Conservation (phyloP, 179 eudicot genomes). For the Corrigiola litoralis region DNA sequence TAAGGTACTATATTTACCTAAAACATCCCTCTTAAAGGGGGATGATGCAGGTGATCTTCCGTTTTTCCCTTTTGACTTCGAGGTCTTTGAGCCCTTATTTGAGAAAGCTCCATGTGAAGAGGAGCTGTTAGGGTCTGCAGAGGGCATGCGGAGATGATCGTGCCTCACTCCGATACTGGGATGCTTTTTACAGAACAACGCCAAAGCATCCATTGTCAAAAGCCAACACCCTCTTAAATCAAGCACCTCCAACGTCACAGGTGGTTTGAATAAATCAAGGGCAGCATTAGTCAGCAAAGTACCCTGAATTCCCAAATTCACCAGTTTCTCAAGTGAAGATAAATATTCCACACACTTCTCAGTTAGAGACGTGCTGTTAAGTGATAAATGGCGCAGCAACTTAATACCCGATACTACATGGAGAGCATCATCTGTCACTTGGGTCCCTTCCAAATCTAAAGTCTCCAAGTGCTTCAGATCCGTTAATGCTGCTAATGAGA, state of each 20-base stretch:
- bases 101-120: constrained; percentile 19
- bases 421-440: constrained; percentile 46
- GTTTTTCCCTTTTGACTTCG: constrained; percentile 28
- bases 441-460: constrained; percentile 58
- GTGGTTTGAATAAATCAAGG: constrained; percentile 50
- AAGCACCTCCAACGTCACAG: constrained; percentile 39
- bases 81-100: constrained; percentile 20
- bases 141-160: constrained; percentile 30
- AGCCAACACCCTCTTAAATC: constrained; percentile 83
- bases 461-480: constrained; percentile 46
- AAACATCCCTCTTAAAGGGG: constrained; percentile 24
- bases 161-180: constrained; percentile 58
- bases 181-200: constrained; percentile 37
- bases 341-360: constrained; percentile 44
- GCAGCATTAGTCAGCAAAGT: constrained; percentile 58
- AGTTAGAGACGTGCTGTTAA: constrained; percentile 43
- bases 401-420: constrained; percentile 34
- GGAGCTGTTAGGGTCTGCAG: constrained; percentile 19
- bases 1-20: constrained; percentile 35
- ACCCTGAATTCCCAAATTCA: constrained; percentile 41
- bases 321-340: constrained; percentile 41
- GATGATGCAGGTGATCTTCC: constrained; percentile 22
- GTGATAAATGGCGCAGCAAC: constrained; percentile 44
- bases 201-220: constrained; percentile 52
- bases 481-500: constrained; percentile 51